phyloP scores from a whole-genome alignment of 1,284 basidiomycete genomes.

The Cryptococcus sp. region DNA sequence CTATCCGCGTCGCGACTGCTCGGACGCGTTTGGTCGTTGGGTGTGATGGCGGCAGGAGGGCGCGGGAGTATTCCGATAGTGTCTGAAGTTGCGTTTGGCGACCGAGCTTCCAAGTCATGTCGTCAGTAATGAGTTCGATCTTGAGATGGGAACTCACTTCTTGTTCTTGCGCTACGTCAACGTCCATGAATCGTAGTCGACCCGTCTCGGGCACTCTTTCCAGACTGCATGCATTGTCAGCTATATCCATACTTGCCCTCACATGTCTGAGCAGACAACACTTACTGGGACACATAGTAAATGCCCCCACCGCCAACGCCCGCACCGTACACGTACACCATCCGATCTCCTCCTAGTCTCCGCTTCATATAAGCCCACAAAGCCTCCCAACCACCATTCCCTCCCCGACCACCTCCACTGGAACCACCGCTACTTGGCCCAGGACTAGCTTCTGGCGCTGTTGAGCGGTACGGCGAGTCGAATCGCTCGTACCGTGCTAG shows the following conservation, averaged over 20 bases:
- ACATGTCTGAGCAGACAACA: conserved; percentile 14
- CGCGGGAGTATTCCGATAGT: conserved; percentile 60
- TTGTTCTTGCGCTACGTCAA: conserved; percentile 64
- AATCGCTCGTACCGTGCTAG: conserved; percentile 45
- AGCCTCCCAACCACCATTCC: conserved; percentile 37
- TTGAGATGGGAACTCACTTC: conserved; percentile 38
- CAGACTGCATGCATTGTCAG: conserved; percentile 58
- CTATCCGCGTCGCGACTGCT: conserved; percentile 69
- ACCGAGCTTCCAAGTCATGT: conserved; percentile 25
- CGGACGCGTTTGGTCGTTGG: conserved; percentile 67
- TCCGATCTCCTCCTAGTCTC: conserved; percentile 48
- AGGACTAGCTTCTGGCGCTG: too few species aligned
- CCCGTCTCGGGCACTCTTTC: conserved; percentile 82
- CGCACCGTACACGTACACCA: conserved; percentile 43
- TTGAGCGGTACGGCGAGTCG: conserved; percentile 11
- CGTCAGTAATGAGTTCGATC: neutral
- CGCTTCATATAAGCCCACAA: conserved; percentile 37
- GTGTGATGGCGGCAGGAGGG: conserved; percentile 70
- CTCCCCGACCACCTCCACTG: too few species aligned
- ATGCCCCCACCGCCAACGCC: conserved; percentile 54
- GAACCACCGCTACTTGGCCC: too few species aligned
- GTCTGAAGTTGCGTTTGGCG: conserved; percentile 59
- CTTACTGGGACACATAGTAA: conserved; percentile 67
- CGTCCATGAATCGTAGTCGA: conserved; percentile 79
- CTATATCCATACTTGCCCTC: too few species aligned